Evolutionary conservation across 2,329 filamentous ascomycete genomes (phyloP), one percentile per base, ranked within the genome.

Genomic region (Phoma sp.): DNA sequence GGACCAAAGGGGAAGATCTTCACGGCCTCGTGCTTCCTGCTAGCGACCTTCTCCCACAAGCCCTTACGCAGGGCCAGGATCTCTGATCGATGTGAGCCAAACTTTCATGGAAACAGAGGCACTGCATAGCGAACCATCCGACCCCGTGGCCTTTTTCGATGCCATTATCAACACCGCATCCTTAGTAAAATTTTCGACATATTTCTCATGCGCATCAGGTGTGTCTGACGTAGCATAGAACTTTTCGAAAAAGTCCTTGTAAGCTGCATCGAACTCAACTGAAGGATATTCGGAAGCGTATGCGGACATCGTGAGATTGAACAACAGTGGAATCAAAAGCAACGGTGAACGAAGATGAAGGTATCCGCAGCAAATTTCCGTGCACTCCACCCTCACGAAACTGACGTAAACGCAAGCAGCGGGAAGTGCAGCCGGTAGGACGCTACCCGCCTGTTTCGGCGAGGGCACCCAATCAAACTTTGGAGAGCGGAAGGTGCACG

Each of bases 91-190:
- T 13, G 14, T 37, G 9, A 47, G 45, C 35, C 41, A 13, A 18
- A 6, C 9, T 18, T 8, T 6, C 9, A 18, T 4, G 22, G 32
- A 11, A 37, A 25, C 32, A 23, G 13, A 25, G 36, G n/a, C 7
- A 9, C 11, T 33, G 37, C 42, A 47, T 3, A 42, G 30, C 47
- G n/a, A 44, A 82, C 81, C 80, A 45, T 77, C 73, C 32, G 70
- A 65, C 1, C 82, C 82, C 8, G 72, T 68, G 6, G 65, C 78
- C 36, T 67, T 75, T 60, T 80, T 83, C 2, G 74, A 76, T 2
- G 76, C 82, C 81, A 85, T 84, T 32, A 83, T 75, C 44, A 85
- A 59, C 7, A 72, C 79, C 2, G 79, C 82, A 71, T 82, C 75
- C 11, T 71, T 51, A 0, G 81, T 80, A 58, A 83, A 83, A 22